Evolutionary conservation across 1,284 basidiomycete species (phyloP).

Genomic region (Ceratobasidium papillatum): DNA sequence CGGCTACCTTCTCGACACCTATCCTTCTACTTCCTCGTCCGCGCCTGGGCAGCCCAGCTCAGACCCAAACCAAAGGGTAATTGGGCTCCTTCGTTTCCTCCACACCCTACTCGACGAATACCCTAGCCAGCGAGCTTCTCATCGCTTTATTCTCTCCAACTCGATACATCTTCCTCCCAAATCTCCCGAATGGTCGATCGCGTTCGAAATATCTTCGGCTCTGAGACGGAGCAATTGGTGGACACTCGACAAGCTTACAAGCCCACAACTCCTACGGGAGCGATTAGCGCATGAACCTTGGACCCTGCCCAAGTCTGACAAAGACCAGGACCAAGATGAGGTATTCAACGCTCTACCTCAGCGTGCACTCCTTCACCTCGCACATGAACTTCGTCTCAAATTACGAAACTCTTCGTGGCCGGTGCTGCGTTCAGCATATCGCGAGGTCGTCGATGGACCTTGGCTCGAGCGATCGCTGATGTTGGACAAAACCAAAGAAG

Average conservation of each 20-base stretch:
- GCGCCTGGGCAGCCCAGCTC: not conserved
- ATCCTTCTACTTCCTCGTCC: not conserved
- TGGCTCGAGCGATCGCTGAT: constrained; percentile 33
- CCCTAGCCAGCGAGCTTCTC: constrained; percentile 19
- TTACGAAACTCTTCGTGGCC: constrained; percentile 24
- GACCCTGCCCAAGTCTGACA: not conserved
- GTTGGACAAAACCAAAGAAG: not conserved
- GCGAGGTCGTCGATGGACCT: constrained; percentile 5
- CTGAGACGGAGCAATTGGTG: constrained; percentile 23
- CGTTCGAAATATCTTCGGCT: constrained; percentile 19
- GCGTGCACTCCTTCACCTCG: constrained; percentile 7
- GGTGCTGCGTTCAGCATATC: constrained; percentile 24
- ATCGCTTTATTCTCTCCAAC: not conserved
- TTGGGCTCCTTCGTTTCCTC: constrained; percentile 17
- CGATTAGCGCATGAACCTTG: constrained; percentile 13
- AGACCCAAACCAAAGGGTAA: not conserved
- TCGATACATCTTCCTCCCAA: not conserved
- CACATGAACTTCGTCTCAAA: constrained; percentile 16
- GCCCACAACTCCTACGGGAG: not conserved
- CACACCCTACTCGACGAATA: constrained; percentile 24
- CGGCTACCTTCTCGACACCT: constrained; percentile 20
- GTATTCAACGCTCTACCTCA: not conserved
- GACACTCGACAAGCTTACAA: constrained; percentile 13
- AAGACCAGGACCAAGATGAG: not conserved
- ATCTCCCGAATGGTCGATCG: constrained; percentile 6